Conservation (phyloP, 2,329 filamentous ascomycete species). For the Aspergillus melleus region DNA sequence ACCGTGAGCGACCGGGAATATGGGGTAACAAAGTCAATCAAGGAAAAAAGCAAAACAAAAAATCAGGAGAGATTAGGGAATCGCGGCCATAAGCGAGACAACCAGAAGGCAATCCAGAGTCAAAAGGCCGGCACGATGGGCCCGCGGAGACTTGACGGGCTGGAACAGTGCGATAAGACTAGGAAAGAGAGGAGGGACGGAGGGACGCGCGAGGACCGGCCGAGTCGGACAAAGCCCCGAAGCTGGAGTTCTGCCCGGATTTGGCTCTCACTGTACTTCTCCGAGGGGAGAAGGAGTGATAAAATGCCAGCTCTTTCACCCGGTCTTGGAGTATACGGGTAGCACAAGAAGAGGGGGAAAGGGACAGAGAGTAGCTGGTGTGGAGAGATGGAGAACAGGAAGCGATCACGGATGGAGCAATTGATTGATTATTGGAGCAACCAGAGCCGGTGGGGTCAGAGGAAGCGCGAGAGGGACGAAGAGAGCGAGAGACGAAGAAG, state of each 20-base stretch:
- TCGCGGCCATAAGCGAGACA: conserved; percentile 23
- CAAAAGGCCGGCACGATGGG: too few species aligned
- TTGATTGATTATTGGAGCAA: neutral
- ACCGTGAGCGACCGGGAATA: conserved; percentile 15
- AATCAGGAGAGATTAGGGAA: conserved; percentile 8
- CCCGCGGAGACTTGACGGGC: conserved; percentile 18
- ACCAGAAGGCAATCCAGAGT: conserved; percentile 4
- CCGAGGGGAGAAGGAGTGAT: neutral
- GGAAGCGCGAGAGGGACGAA: neutral
- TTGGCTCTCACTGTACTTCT: neutral
- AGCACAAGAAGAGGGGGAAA: neutral
- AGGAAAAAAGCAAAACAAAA: conserved; percentile 1
- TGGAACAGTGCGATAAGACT: conserved; percentile 11
- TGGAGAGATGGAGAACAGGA: neutral
- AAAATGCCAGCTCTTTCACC: neutral
- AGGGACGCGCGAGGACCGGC: neutral
- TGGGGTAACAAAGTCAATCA: neutral
- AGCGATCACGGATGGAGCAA: neutral
- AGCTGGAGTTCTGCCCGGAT: neutral
- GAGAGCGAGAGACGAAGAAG: neutral
- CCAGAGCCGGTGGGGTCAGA: neutral
- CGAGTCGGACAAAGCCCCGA: neutral
- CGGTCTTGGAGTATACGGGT: neutral
- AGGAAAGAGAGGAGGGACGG: neutral
- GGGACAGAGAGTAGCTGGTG: neutral